These are phyloP conservation scores for Borovskyia barvae DNA, from an alignment of 208 protist genomes.

Conservation along the genomic window DNA sequence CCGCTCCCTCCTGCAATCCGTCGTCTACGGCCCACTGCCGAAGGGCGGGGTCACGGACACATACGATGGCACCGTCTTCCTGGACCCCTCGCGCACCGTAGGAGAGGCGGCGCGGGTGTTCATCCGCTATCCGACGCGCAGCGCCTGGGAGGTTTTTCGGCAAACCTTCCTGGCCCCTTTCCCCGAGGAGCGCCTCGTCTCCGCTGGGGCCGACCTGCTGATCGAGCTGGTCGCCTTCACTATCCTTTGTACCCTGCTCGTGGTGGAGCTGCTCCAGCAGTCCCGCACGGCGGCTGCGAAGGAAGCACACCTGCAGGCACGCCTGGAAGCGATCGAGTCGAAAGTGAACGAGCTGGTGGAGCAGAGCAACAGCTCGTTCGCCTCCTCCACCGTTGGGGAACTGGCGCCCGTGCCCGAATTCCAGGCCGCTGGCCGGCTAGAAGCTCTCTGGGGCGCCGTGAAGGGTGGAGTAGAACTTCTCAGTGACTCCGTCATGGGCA, in stretches of 20 bases:
- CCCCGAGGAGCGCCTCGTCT: conserved; percentile 70
- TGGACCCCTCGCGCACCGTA: conserved; percentile 40
- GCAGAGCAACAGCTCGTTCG: conserved; percentile 13
- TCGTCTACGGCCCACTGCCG: conserved; percentile 55
- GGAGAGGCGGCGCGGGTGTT: conserved; percentile 65
- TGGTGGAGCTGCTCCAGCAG: conserved; percentile 61
- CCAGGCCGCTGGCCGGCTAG: conserved; percentile 29
- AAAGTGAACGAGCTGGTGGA: conserved; percentile 79
- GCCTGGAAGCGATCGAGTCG: conserved; percentile 66
- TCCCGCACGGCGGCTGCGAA: conserved; percentile 46
- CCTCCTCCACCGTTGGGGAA: conserved; percentile 23
- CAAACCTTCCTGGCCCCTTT: conserved; percentile 65
- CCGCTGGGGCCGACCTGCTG: conserved; percentile 72
- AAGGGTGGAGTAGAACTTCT: conserved; percentile 13
- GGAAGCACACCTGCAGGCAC: conserved; percentile 50
- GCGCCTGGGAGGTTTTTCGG: conserved; percentile 71
- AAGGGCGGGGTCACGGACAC: conserved; percentile 30
- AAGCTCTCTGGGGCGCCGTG: conserved; percentile 28
- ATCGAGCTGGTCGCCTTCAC: conserved; percentile 78
- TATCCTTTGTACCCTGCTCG: conserved; percentile 58
- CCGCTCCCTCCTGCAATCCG: conserved; percentile 56
- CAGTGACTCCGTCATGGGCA: neutral
- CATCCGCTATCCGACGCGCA: conserved; percentile 65
- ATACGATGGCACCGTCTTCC: conserved; percentile 56
- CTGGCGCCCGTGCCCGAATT: conserved; percentile 38